These are phyloP conservation scores for Ophiorrhiza pumila DNA, from an alignment of 257 asterid genomes.

Conservation along the genomic window DNA sequence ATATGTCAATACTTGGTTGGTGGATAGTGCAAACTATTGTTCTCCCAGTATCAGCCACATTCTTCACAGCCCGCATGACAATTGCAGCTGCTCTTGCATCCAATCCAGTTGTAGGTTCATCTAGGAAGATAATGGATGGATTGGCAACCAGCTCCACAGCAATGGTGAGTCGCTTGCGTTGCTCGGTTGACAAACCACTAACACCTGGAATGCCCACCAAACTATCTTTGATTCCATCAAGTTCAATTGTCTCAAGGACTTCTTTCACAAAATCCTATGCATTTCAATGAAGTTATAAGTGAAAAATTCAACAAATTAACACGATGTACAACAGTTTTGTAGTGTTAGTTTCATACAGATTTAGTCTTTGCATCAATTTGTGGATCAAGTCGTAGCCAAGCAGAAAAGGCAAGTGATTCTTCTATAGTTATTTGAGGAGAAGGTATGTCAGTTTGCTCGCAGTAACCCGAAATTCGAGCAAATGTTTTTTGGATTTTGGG, in stretches of 20 bases:
- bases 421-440: constrained; percentile 54
- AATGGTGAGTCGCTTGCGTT: constrained; percentile 49
- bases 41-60: constrained; percentile 53
- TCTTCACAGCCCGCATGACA: constrained; percentile 56
- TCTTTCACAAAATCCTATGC: constrained; percentile 50
- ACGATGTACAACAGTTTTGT: background rate
- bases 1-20: constrained; percentile 56
- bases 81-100: constrained; percentile 63
- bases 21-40: constrained; percentile 61
- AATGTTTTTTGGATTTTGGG: constrained; percentile 52
- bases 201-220: constrained; percentile 50
- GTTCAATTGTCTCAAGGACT: constrained; percentile 57
- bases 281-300: background rate
- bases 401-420: constrained; percentile 51
- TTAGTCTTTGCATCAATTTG: constrained; percentile 36
- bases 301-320: background rate
- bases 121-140: constrained; percentile 54
- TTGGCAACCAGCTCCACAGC: constrained; percentile 60
- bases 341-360: constrained; percentile 27
- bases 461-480: constrained; percentile 50
- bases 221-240: constrained; percentile 39
- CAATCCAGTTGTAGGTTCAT: constrained; percentile 64
- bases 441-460: constrained; percentile 53
- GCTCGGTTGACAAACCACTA: constrained; percentile 60
- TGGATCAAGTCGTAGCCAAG: constrained; percentile 56